Percentiles rank a stretch among this genome's conserved stretches.
phyloP scores from a whole-genome alignment of 352 stramenopile species.

The Pythium insidiosum region DNA sequence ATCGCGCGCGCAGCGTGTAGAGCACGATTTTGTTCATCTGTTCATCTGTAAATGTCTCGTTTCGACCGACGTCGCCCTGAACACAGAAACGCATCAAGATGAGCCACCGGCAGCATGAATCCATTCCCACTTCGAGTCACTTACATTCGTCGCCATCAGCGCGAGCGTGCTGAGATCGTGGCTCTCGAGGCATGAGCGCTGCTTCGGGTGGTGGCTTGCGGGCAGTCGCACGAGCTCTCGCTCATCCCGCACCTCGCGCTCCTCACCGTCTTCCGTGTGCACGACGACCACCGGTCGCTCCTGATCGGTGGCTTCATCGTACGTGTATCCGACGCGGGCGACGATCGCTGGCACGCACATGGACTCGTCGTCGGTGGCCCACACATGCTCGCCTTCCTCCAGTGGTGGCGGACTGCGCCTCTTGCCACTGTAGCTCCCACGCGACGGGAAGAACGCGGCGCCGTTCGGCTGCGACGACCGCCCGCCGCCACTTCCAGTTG shows the following conservation, averaged over 20 bases:
- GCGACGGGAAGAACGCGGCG: not conserved
- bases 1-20: conserved; percentile 65
- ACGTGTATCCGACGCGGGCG: conserved; percentile 50
- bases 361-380: conserved; percentile 42
- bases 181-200: conserved; percentile 37
- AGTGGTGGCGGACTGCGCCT: conserved; percentile 8
- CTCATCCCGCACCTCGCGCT: conserved; percentile 56
- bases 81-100: too few relatives aligned
- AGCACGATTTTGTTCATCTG: conserved; percentile 71
- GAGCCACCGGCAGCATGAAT: too few relatives aligned
- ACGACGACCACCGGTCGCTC: conserved; percentile 69
- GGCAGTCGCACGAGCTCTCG: conserved; percentile 51
- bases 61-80: conserved; percentile 41
- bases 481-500: not conserved
- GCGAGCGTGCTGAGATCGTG: conserved; percentile 64
- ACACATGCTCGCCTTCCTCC: conserved; percentile 65
- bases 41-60: conserved; percentile 44
- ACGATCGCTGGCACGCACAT: conserved; percentile 51
- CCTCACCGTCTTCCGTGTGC: conserved; percentile 77
- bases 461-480: conserved; percentile 5
- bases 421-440: conserved; percentile 1
- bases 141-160: conserved; percentile 57
- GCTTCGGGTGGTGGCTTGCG: conserved; percentile 52
- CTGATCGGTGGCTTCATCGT: conserved; percentile 44
- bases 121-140: too few relatives aligned